A percentile compares a stretch with the other conserved stretches of the same genome.
Evolutionary conservation across 78 protist species (phyloP).

Genomic region (Cavenderia fasciculata): DNA sequence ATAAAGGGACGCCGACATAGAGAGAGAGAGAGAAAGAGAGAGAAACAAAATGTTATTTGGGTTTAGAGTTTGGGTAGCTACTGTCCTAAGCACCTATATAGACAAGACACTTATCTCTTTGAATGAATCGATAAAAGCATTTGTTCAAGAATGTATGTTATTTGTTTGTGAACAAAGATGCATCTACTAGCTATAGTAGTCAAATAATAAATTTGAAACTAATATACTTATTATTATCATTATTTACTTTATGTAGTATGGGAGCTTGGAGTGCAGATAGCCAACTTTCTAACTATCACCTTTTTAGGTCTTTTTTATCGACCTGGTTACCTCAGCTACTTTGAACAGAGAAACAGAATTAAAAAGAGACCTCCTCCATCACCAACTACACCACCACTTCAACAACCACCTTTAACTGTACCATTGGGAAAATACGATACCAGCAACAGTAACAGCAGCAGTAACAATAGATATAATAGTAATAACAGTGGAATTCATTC

Average conservation of each 20-base stretch:
- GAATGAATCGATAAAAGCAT: slow-evolving; percentile 38
- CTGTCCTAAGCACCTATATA: not conserved
- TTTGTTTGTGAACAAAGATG: not conserved
- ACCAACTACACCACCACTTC: not conserved
- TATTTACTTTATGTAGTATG: slow-evolving; percentile 16
- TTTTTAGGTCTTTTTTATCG: slow-evolving; percentile 32
- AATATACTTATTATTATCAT: not conserved
- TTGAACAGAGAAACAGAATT: slow-evolving; percentile 57
- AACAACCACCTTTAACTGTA: not conserved
- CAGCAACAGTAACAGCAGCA: not conserved
- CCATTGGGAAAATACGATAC: not conserved
- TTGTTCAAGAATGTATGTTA: slow-evolving; percentile 64
- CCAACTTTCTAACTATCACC: slow-evolving; percentile 11
- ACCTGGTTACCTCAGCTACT: slow-evolving; percentile 51
- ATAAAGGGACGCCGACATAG: no score
- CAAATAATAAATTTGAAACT: not conserved
- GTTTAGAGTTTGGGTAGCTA: slow-evolving; percentile 17
- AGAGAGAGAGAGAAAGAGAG: no score
- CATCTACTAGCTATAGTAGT: not conserved
- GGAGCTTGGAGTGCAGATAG: slow-evolving; percentile 44
- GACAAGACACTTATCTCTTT: slow-evolving; percentile 40
- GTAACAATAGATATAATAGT: not conserved
- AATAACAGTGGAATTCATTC: no score
- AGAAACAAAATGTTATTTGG: slow-evolving; percentile 16
- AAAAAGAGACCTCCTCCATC: slow-evolving; percentile 7